Evolutionary conservation across 495 filamentous ascomycete genomes (phyloP), one percentile per base, ranked within the genome.

Genomic region (Talaromyces trachyspermus): DNA sequence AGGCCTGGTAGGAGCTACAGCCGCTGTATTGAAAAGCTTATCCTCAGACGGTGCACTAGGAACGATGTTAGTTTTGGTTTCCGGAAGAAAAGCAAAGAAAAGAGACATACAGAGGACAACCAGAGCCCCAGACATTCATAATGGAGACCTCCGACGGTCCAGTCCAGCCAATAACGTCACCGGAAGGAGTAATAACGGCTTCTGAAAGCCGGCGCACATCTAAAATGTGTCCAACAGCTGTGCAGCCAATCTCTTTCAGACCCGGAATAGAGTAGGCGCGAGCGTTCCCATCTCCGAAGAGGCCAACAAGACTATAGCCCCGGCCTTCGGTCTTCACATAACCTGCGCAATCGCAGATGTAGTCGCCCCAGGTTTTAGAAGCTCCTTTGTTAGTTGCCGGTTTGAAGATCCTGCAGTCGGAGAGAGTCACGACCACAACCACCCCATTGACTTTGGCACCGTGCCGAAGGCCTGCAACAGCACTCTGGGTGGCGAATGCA

Each of bases 141-240:
- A 94, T 60, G 5, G 81, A 80, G 11, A 95, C 63, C 63, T 98
- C 88, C 0, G 87, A 85, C 1, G 92, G 91, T 0, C 89, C 87
- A n/a, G 79, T 83, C 89, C 89, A 97, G 41, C 81, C 83, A 43
- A 96, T 71, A 42, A 96, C 74, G 49, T 87, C 84, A 11, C 92
- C 90, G 9, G 83, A 81, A 29, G 75, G 73, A 1, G 86, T 84
- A 27, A 96, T 77, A 30, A 80, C 64, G 3, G 84, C 70, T 18
- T 84, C 80, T 2, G 72, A 61, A 25, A 84, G 73, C n/a, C 88
- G 77, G 23, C 74, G 78, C 35, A 83, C 75, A 57, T 97, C 91
- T 15, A 94, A 72, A 56, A 74, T 70, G 20, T 82, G 71, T 15
- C 64, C 65, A 5, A 94, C 64, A 2, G 69, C 71, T 10, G 74